Evolutionary conservation across 345 rosid species (phyloP), one percentile per base, ranked within the genome.

Genomic region (Hirschfeldia incana): DNA sequence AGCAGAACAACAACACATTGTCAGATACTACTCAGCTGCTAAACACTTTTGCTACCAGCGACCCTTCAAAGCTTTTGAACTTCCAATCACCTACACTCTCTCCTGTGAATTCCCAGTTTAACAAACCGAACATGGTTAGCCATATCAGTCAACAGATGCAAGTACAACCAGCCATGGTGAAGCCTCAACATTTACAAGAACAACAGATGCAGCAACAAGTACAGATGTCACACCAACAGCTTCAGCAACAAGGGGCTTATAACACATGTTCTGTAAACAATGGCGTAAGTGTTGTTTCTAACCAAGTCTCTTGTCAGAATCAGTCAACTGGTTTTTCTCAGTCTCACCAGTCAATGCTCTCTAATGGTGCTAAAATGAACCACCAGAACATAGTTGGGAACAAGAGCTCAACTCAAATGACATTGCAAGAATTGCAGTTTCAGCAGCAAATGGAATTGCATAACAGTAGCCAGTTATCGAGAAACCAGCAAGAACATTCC

Each of bases 111-210:
- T 74, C 89, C 74, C 98, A 88, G 76, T 88, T 94, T 73, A 87
- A 87, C 81, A 92, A 92, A 85, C 69, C 83, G 2, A 89, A 85
- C 75, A 51, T 33, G 49, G 73, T 80, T 67, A 89, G 84, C 82
- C 92, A 87, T 71, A 80, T 84, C 75, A 80, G 79, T 75, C 97
- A 89, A 81, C 83, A 88, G 86, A 81, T 74, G 83, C 83, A 80
- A 70, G 49, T 83, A 51, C 96, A 85, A 81, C 83, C 87, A 21
- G 80, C 88, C 27, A 55, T 84, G 76, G 76, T 86, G 32, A 90
- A 90, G 92, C 81, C 88, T 79, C 98, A 87, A 74, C 97, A 90
- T n/a, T n/a, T n/a, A 69, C 97, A 89, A 61, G 94, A 91, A 73
- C 87, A 72, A 59, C 92, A 65, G 15, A 92, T 78, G 83, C 85